These are phyloP conservation scores for Phaeosphaeria sp. DNA, from an alignment of 2,329 filamentous ascomycete genomes.

Conservation along the genomic window DNA sequence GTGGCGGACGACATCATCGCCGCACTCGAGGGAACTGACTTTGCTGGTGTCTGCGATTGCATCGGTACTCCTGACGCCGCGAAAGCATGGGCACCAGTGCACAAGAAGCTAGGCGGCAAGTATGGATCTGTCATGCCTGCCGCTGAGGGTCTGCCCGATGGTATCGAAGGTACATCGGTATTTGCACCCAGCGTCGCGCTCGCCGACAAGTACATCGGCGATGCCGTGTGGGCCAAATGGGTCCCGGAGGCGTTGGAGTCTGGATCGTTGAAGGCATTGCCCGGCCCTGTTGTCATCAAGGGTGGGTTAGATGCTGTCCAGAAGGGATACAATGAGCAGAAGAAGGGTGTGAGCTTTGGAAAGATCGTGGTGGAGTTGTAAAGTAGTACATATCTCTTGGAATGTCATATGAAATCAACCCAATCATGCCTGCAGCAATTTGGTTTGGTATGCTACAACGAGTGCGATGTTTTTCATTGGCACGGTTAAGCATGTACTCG, in stretches of 20 bases:
- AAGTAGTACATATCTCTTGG: background rate
- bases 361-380: conserved; percentile 41
- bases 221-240: conserved; percentile 44
- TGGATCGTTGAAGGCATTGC: conserved; percentile 39
- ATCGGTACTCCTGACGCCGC: conserved; percentile 34
- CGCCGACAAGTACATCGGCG: conserved; percentile 34
- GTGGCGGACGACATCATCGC: conserved; percentile 48
- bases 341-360: conserved; percentile 42
- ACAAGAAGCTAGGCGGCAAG: conserved; percentile 36
- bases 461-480: too few relatives aligned
- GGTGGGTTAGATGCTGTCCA: conserved; percentile 37
- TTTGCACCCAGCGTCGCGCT: conserved; percentile 28
- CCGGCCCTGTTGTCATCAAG: conserved; percentile 36
- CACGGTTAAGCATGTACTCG: too few relatives aligned
- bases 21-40: conserved; percentile 51
- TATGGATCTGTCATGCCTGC: conserved; percentile 35
- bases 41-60: conserved; percentile 52
- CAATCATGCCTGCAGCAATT: too few relatives aligned
- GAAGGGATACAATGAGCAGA: conserved; percentile 34
- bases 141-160: conserved; percentile 29
- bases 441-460: too few relatives aligned
- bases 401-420: too few relatives aligned
- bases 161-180: conserved; percentile 31
- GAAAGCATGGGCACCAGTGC: conserved; percentile 34
- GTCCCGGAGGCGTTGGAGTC: conserved; percentile 40